phyloP scores from a whole-genome alignment of 2,329 filamentous ascomycete species.

The Emmonsiellopsis sp. region DNA sequence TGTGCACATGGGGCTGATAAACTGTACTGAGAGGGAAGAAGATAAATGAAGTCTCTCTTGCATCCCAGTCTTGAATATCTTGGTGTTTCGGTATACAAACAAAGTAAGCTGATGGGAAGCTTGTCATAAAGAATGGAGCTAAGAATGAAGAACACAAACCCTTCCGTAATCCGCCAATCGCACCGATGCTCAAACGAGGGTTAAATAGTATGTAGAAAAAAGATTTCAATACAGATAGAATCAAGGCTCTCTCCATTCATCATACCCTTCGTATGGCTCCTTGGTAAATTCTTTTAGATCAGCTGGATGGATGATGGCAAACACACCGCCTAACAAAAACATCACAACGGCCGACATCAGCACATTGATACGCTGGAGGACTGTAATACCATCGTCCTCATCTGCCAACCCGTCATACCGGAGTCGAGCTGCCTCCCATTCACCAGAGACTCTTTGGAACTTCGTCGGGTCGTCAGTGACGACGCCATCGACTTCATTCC shows the following conservation, averaged over 20 bases:
- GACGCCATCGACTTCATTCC: conserved; percentile 61
- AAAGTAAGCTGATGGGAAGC: no score
- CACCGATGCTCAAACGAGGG: no score
- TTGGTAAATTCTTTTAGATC: not conserved
- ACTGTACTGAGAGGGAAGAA: not conserved
- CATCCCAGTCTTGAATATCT: no score
- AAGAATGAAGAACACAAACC: no score
- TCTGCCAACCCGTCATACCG: not conserved
- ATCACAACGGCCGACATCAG: not conserved
- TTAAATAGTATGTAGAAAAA: not conserved
- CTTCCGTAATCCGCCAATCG: no score
- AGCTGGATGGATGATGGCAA: not conserved
- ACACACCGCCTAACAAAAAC: not conserved
- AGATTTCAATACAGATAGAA: not conserved
- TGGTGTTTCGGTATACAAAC: no score
- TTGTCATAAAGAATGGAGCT: no score
- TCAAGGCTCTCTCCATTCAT: not conserved
- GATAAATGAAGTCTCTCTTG: no score
- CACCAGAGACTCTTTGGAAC: conserved; percentile 2
- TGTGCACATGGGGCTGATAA: no score
- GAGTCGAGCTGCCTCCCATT: not conserved
- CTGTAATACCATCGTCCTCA: not conserved
- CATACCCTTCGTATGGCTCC: not conserved
- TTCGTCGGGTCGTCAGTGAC: conserved; percentile 68
- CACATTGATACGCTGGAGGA: not conserved